Evolutionary conservation across 768 basidiomycete genomes (phyloP), one percentile per base, ranked within the genome.

Genomic region (Cantharellus cinnabarinus): DNA sequence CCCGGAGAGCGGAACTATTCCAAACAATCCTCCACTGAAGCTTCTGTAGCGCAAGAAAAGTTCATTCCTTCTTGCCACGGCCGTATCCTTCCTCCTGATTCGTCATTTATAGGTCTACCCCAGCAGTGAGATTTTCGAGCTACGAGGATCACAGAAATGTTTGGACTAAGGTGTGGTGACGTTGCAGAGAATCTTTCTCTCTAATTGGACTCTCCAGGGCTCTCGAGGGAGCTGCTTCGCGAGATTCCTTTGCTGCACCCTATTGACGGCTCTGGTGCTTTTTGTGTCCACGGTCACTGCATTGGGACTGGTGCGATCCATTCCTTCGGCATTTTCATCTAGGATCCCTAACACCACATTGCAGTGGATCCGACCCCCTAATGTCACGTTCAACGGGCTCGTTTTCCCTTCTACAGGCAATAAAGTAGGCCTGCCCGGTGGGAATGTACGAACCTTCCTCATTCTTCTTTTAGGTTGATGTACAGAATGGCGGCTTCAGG

Each of bases 331-430:
- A 37, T 20, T n/a, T 51, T 2, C 34, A 5, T 35, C 29, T 41
- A 38, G 38, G 35, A 51, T 55, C 52, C 20, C 58, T 60, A 57
- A 39, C 54, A 57, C 54, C 42, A 3, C 20, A 41, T 4, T 55
- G 29, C 50, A 89, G 87, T 90, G 83, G 82, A 75, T 83, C 56
- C 77, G 79, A 39, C 87, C 87, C 34, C 88, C 87, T 1, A 75
- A 79, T 61, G 71, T 89, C 55, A 66, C 67, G 35, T 72, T 90
- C 60, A 80, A 81, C 10, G 64, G 68, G 39, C 76, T 79, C 35
- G 67, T 70, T 54, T 15, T 66, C 5, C 69, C 74, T 3, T 68
- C 68, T 39, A 73, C 70, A 41, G 67, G 69, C 50, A 78, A 74
- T 66, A 68, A 74, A 57, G 81, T 82, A 64, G 63, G 72, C 29